phyloP scores from a whole-genome alignment of 1,139 yeast species.

The Hansenula lynferdii region DNA sequence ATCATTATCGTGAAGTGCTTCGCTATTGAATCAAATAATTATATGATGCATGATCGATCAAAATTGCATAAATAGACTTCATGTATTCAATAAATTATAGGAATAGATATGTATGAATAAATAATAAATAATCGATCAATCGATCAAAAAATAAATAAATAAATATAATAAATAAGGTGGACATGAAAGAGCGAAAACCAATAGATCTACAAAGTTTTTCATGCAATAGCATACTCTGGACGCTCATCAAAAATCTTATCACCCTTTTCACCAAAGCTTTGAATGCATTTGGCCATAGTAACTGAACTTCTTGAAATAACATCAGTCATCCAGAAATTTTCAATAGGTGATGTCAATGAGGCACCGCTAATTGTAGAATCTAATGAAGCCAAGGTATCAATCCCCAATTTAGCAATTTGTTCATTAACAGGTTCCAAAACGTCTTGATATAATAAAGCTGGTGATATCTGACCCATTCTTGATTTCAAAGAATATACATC shows the following conservation, averaged over 20 bases:
- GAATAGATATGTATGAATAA: no score
- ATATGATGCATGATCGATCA: no score
- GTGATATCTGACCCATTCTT: constrained; percentile 75
- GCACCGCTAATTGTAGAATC: constrained; percentile 40
- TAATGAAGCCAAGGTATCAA: constrained; percentile 37
- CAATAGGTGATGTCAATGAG: constrained; percentile 61
- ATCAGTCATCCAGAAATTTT: constrained; percentile 85
- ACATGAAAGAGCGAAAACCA: constrained; percentile 1
- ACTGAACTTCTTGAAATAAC: constrained; percentile 84
- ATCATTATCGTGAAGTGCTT: background rate
- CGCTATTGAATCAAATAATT: no score
- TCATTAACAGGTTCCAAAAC: constrained; percentile 64
- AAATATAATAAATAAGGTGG: constrained; percentile 5
- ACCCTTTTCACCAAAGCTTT: constrained; percentile 61
- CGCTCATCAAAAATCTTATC: constrained; percentile 53
- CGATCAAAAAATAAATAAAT: constrained; percentile 5
- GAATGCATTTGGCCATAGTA: constrained; percentile 83
- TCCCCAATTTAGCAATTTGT: constrained; percentile 56
- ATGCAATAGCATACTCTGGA: constrained; percentile 23
- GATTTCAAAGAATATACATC: constrained; percentile 65
- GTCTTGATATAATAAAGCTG: constrained; percentile 75
- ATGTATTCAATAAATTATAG: constrained; percentile 8
- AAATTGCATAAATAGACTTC: no score
- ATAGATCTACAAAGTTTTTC: background rate
- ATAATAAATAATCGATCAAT: constrained; percentile 8